phyloP scores from a whole-genome alignment of 1,284 basidiomycete genomes.

The Ganoderma leucocontextum region DNA sequence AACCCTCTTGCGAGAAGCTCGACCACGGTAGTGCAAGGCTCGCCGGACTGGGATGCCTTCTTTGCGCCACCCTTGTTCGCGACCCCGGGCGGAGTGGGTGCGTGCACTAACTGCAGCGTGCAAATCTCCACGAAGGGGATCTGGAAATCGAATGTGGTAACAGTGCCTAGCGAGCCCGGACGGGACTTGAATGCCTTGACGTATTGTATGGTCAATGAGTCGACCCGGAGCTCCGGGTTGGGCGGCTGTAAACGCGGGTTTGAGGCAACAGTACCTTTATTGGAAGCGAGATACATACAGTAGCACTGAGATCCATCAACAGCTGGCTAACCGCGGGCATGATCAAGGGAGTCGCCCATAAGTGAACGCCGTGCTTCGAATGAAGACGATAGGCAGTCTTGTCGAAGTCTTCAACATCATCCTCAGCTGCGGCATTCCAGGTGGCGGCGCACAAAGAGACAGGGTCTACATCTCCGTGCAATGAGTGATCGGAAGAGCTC shows the following conservation, averaged over 20 bases:
- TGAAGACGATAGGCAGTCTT: constrained; percentile 32
- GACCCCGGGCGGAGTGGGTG: not conserved
- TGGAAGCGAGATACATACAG: constrained; percentile 31
- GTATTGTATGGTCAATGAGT: constrained; percentile 37
- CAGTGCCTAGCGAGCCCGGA: not conserved
- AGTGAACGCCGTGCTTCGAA: constrained; percentile 26
- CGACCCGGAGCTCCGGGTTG: constrained; percentile 42
- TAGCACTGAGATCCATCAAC: constrained; percentile 28
- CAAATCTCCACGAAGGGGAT: constrained; percentile 29
- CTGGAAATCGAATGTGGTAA: constrained; percentile 32
- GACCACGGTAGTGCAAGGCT: constrained; percentile 17
- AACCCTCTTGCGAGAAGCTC: constrained; percentile 16
- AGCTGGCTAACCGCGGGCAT: constrained; percentile 32
- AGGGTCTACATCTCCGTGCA: not conserved
- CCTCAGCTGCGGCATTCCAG: not conserved
- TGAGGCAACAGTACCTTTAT: not conserved
- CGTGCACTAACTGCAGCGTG: constrained; percentile 29
- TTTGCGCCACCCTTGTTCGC: not conserved
- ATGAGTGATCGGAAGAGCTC: not conserved
- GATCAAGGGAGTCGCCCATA: constrained; percentile 38
- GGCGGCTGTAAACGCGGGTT: constrained; percentile 29
- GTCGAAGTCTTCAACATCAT: constrained; percentile 24
- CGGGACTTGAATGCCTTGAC: constrained; percentile 30
- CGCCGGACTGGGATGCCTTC: constrained; percentile 11
- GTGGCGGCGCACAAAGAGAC: not conserved